These are phyloP conservation scores for Myxozyma neglecta DNA, from an alignment of 805 yeast species.

Conservation along the genomic window DNA sequence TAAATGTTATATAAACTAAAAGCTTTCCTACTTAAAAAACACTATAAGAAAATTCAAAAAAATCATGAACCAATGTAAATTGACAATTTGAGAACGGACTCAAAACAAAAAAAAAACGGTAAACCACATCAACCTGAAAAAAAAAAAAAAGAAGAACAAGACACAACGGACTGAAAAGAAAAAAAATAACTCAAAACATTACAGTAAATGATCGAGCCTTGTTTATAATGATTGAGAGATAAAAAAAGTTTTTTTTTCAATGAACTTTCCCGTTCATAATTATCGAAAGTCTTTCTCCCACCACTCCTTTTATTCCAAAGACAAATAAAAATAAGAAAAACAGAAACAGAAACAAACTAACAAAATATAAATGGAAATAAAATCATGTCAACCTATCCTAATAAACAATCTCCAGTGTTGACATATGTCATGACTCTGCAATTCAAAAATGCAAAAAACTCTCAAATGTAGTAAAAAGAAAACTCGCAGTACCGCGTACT, in stretches of 20 bases:
- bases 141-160: background rate
- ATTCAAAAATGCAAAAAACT: background rate
- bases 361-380: background rate
- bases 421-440: background rate
- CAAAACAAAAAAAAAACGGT: background rate
- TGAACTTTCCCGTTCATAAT: too few species aligned
- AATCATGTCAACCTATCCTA: background rate
- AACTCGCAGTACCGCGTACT: background rate
- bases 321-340: background rate
- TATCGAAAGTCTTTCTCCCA: background rate
- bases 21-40: background rate
- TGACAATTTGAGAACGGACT: background rate
- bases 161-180: background rate
- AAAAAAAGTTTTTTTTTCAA: too few species aligned
- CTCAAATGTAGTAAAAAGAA: background rate
- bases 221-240: background rate
- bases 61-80: background rate
- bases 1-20: too few species aligned
- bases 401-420: background rate
- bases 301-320: conserved; percentile 1
- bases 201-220: background rate
- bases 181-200: background rate
- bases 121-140: background rate
- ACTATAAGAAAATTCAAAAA: background rate
- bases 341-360: background rate